phyloP scores from a whole-genome alignment of 345 rosid species.

The Acer yangbiense region DNA sequence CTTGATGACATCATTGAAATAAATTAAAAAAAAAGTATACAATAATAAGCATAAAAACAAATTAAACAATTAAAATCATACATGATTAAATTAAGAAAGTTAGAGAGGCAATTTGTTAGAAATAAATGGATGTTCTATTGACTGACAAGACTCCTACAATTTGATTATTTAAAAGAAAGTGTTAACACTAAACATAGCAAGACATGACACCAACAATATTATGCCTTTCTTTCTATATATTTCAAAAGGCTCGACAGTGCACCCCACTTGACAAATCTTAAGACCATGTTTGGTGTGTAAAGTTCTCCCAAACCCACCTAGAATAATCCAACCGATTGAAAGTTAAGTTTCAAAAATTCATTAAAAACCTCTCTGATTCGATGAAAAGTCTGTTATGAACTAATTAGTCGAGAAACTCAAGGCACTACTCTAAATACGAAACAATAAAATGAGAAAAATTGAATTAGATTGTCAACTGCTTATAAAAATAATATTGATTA shows the following conservation, averaged over 20 bases:
- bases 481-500: no score
- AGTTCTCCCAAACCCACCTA: no score
- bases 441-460: no score
- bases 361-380: no score
- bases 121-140: slow-evolving; percentile 5
- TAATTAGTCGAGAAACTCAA: no score
- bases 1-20: no score
- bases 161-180: slow-evolving; percentile 16
- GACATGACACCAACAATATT: slow-evolving; percentile 40
- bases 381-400: no score
- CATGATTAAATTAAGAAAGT: not conserved
- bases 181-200: slow-evolving; percentile 17
- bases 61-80: not conserved
- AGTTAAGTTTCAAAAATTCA: no score
- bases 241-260: slow-evolving; percentile 8
- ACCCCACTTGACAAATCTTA: slow-evolving; percentile 26
- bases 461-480: no score
- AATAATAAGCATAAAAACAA: not conserved
- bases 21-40: no score
- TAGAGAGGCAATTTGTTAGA: not conserved
- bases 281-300: not conserved
- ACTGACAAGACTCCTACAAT: slow-evolving; percentile 13
- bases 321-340: no score
- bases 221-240: not conserved
- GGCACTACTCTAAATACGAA: no score